Percentiles rank a stretch among this genome's conserved stretches.
phyloP scores from a whole-genome alignment of 106 monocot species.

The Dendrobium officinale region DNA sequence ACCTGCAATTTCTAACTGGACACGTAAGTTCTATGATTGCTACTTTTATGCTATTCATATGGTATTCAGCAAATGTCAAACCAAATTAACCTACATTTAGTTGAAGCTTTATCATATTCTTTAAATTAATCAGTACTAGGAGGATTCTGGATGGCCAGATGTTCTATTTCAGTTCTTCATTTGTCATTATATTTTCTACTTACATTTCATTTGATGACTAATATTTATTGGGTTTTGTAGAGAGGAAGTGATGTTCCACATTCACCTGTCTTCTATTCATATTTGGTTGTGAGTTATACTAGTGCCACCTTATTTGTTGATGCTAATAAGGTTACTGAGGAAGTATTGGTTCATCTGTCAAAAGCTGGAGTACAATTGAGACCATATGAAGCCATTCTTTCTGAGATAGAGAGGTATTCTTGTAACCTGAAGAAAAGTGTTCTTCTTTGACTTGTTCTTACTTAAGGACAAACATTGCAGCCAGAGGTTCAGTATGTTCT shows the following conservation, averaged over 20 bases:
- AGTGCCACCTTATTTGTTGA: slow-evolving; percentile 78
- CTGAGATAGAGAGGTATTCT: slow-evolving; percentile 72
- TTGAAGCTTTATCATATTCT: background rate
- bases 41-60: background rate
- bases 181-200: background rate
- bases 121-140: background rate
- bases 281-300: slow-evolving; percentile 65
- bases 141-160: background rate
- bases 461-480: background rate
- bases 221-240: slow-evolving; percentile 32
- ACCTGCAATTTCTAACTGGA: background rate
- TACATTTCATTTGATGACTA: background rate
- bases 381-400: slow-evolving; percentile 70
- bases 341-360: slow-evolving; percentile 53
- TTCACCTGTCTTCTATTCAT: slow-evolving; percentile 92
- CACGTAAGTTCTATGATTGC: background rate
- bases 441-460: background rate
- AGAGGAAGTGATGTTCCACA: slow-evolving; percentile 92
- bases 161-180: background rate
- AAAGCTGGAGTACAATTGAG: slow-evolving; percentile 66
- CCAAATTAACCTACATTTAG: background rate
- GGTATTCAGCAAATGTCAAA: background rate
- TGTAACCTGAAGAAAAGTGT: background rate
- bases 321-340: slow-evolving; percentile 53
- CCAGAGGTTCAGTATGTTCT: background rate